Evolutionary conservation across 805 yeast species (phyloP).

Genomic region (Pichia occidentalis): DNA sequence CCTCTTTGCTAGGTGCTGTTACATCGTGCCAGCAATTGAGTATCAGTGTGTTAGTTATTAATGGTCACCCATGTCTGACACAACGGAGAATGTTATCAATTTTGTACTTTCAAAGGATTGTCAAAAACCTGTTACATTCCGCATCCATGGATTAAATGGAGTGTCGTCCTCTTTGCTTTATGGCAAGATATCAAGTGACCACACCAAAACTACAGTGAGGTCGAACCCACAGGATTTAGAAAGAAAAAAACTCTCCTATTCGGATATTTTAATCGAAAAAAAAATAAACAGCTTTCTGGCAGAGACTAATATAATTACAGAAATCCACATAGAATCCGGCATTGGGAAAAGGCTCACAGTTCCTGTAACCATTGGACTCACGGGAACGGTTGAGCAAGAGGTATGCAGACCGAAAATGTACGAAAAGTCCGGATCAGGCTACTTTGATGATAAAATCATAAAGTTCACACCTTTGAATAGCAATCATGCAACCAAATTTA

Average conservation of each 20-base stretch:
- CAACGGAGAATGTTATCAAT: constrained; percentile 23
- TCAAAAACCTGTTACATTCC: constrained; percentile 41
- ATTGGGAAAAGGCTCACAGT: constrained; percentile 39
- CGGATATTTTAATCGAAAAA: constrained; percentile 13
- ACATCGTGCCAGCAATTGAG: too few species aligned
- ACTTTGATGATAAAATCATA: constrained; percentile 3
- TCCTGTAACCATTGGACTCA: constrained; percentile 32
- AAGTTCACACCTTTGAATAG: background rate
- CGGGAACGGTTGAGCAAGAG: constrained; percentile 1
- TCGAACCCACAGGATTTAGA: background rate
- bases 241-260: background rate
- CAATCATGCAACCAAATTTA: background rate
- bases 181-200: background rate
- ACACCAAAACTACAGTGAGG: constrained; percentile 1
- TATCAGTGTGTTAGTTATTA: background rate
- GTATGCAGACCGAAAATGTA: background rate
- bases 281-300: constrained; percentile 15
- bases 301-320: constrained; percentile 9
- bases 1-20: too few species aligned
- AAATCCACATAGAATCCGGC: constrained; percentile 21
- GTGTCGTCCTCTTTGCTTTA: constrained; percentile 9
- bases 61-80: background rate
- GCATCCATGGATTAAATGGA: constrained; percentile 28
- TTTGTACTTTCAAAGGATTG: constrained; percentile 55
- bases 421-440: background rate